These are phyloP conservation scores for Colletotrichum cuscutae DNA, from an alignment of 2,329 filamentous ascomycete genomes.

Conservation along the genomic window DNA sequence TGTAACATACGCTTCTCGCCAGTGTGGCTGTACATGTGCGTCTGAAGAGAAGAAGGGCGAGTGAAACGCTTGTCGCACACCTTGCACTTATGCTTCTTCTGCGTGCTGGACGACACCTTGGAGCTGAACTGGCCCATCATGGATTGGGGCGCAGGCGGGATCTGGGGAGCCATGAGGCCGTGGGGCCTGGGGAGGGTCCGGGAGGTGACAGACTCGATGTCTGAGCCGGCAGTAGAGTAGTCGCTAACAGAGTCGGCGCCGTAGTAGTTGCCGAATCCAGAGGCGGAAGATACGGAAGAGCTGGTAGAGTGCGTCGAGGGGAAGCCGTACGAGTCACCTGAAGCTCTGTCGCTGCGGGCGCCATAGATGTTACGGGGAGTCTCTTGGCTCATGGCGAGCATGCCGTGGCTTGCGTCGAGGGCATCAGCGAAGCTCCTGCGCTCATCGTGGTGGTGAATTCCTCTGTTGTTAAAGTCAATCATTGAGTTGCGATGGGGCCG, in stretches of 20 bases:
- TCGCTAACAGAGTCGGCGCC: slow-evolving; percentile 91
- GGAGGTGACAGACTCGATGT: slow-evolving; percentile 83
- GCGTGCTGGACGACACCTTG: slow-evolving; percentile 92
- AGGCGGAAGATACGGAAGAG: slow-evolving; percentile 95
- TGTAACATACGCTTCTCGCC: slow-evolving; percentile 91
- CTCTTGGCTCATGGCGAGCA: slow-evolving; percentile 96
- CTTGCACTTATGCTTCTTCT: slow-evolving; percentile 99
- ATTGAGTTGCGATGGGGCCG: slow-evolving; percentile 67
- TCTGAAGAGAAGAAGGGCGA: slow-evolving; percentile 91
- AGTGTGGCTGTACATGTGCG: slow-evolving; percentile 98
- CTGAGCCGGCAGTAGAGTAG: slow-evolving; percentile 89
- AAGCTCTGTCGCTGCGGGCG: slow-evolving; percentile 72
- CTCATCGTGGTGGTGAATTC: slow-evolving; percentile 56
- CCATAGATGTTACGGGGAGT: slow-evolving; percentile 92
- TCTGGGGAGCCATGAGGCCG: slow-evolving; percentile 67
- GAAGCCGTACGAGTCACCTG: slow-evolving; percentile 90
- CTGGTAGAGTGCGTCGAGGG: slow-evolving; percentile 85
- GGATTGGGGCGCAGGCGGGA: slow-evolving; percentile 87
- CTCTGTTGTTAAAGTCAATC: slow-evolving; percentile 66
- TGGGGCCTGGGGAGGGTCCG: slow-evolving; percentile 86
- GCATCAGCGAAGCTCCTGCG: slow-evolving; percentile 85
- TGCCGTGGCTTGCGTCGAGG: slow-evolving; percentile 91
- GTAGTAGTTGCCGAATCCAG: slow-evolving; percentile 84
- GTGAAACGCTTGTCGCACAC: slow-evolving; percentile 98
- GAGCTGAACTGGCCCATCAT: slow-evolving; percentile 99